Percentiles rank a stretch among this genome's conserved stretches.
Evolutionary conservation across 2,329 filamentous ascomycete genomes (phyloP).

Genomic region (Celoporthe dispersa): DNA sequence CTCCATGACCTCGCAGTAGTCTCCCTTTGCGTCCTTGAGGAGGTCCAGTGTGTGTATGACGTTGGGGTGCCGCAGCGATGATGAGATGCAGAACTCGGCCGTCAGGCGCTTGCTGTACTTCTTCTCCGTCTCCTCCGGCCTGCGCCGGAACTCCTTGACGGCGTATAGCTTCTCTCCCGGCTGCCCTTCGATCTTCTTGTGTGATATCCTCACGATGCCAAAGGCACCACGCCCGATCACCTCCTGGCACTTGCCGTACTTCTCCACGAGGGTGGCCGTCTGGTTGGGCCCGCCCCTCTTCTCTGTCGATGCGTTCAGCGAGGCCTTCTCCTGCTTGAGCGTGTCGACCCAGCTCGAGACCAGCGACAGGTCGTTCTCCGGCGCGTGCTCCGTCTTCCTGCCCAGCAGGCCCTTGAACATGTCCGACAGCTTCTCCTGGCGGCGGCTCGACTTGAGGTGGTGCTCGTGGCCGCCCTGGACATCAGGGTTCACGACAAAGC

Average conservation of each 20-base stretch:
- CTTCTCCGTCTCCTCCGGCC: slow-evolving; percentile 92
- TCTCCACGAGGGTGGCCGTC: slow-evolving; percentile 83
- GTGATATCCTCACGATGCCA: slow-evolving; percentile 94
- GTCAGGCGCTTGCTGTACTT: slow-evolving; percentile 98
- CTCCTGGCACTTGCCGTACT: slow-evolving; percentile 98
- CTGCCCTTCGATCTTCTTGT: slow-evolving; percentile 87
- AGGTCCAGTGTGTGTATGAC: slow-evolving; percentile 97
- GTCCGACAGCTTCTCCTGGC: slow-evolving; percentile 93
- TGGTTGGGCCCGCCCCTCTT: slow-evolving; percentile 77
- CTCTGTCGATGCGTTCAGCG: slow-evolving; percentile 63
- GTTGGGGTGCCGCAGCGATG: slow-evolving; percentile 93
- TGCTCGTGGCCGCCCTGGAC: slow-evolving; percentile 79
- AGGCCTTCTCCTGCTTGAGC: slow-evolving; percentile 84
- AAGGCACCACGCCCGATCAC: slow-evolving; percentile 95
- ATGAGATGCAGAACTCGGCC: slow-evolving; percentile 98
- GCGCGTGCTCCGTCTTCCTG: slow-evolving; percentile 74
- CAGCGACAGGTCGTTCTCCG: slow-evolving; percentile 84
- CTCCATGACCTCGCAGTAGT: slow-evolving; percentile 99
- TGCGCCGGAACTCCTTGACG: slow-evolving; percentile 95
- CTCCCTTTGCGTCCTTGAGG: slow-evolving; percentile 92
- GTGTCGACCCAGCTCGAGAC: slow-evolving; percentile 97
- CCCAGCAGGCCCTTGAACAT: slow-evolving; percentile 88
- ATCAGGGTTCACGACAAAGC: slow-evolving; percentile 56
- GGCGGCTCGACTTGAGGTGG: slow-evolving; percentile 83
- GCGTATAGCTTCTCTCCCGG: slow-evolving; percentile 89